Evolutionary conservation across 148 eudicot species (phyloP).

Genomic region (Oxyria digyna): DNA sequence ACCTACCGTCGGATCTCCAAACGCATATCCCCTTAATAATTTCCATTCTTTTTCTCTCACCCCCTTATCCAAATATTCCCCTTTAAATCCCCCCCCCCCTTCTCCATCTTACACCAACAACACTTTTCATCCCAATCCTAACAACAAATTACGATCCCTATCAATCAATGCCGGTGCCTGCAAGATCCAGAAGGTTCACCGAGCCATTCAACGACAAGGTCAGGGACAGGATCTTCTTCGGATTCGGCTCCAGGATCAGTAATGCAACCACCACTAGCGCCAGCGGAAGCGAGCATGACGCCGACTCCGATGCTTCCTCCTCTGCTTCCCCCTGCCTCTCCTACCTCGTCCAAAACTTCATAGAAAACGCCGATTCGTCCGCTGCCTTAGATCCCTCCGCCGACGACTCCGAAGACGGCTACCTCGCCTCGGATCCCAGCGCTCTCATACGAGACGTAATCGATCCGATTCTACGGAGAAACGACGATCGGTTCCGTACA

Average conservation of each 20-base stretch:
- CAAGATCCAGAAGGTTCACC: slow-evolving; percentile 30
- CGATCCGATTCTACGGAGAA: slow-evolving; percentile 11
- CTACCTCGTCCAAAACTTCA: slow-evolving; percentile 39
- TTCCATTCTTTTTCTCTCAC: not conserved
- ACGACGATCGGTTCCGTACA: slow-evolving; percentile 29
- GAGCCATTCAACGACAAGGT: slow-evolving; percentile 43
- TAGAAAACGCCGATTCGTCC: slow-evolving; percentile 20
- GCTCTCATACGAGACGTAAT: slow-evolving; percentile 14
- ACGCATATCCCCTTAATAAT: not conserved
- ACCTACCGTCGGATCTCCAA: not conserved
- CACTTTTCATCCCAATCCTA: not conserved
- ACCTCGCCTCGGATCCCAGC: slow-evolving; percentile 15
- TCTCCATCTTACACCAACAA: not conserved
- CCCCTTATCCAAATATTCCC: slow-evolving; percentile 1
- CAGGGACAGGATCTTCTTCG: slow-evolving; percentile 41
- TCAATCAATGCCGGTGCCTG: slow-evolving; percentile 23
- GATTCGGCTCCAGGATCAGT: not conserved
- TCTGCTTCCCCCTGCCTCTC: slow-evolving; percentile 18
- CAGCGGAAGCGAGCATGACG: slow-evolving; percentile 13
- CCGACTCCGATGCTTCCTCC: not conserved
- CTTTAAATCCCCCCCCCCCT: not conserved
- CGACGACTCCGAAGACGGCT: slow-evolving; percentile 26
- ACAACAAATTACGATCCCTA: no score
- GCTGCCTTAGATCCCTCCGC: slow-evolving; percentile 12
- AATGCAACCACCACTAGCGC: not conserved